phyloP scores from a whole-genome alignment of 129 eudicot genomes.

The Flaveria robusta region DNA sequence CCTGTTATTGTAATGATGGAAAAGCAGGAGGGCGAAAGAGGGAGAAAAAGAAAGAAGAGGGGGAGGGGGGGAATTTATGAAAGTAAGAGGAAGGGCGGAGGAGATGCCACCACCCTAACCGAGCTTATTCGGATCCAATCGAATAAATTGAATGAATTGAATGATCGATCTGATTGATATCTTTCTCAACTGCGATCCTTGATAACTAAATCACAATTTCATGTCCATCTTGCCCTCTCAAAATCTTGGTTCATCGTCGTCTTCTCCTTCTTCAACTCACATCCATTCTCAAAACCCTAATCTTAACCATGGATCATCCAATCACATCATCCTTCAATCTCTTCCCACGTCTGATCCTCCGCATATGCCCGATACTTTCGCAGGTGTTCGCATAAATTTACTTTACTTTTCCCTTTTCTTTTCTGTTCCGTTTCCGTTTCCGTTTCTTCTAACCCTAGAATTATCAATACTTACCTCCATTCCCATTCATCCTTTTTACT shows the following conservation, averaged over 20 bases:
- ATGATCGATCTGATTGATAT: not conserved
- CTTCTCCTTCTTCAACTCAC: constrained; percentile 18
- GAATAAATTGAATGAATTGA: too few species aligned
- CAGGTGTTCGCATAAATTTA: constrained; percentile 28
- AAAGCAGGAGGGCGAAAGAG: not conserved
- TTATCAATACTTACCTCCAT: not conserved
- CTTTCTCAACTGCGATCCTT: not conserved
- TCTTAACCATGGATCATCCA: constrained; percentile 57
- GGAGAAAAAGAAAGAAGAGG: not conserved
- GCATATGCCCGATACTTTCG: constrained; percentile 1
- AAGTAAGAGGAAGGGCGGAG: constrained; percentile 11
- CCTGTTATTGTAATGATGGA: too few species aligned
- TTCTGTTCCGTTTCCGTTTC: not conserved
- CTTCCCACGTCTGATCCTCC: constrained; percentile 39
- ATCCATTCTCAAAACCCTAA: constrained; percentile 47
- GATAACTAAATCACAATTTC: constrained; percentile 47
- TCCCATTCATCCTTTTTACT: not conserved
- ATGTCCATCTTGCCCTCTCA: constrained; percentile 98
- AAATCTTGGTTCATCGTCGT: constrained; percentile 70
- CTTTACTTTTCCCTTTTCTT: not conserved
- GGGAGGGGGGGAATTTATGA: constrained; percentile 3
- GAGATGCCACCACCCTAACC: constrained; percentile 9
- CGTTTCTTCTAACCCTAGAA: constrained; percentile 13
- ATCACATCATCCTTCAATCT: constrained; percentile 37
- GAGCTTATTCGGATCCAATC: constrained; percentile 21